Conservation (phyloP, 1,284 basidiomycete genomes). For the Ganoderma boninense region DNA sequence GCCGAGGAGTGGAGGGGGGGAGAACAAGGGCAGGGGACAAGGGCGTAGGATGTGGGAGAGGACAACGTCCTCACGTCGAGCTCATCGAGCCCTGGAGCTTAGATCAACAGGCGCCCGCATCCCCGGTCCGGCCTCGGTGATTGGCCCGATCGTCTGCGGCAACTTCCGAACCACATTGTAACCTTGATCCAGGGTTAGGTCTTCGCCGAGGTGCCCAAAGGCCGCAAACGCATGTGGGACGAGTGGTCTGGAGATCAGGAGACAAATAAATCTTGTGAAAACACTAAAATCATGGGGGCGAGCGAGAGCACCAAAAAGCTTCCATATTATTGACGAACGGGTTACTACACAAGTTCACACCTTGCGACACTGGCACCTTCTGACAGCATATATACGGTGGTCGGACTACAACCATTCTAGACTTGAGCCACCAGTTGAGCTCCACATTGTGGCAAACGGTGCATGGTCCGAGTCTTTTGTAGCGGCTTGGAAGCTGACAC, state of each 20-base stretch:
- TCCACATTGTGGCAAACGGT: too few species aligned
- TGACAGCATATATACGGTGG: background rate
- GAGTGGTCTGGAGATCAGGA: background rate
- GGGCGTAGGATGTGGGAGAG: constrained; percentile 31
- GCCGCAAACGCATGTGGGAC: background rate
- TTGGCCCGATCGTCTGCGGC: background rate
- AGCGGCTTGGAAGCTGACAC: too few species aligned
- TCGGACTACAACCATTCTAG: background rate
- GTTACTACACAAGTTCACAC: background rate
- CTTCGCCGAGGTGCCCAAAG: background rate
- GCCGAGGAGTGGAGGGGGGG: background rate
- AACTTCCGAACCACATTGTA: background rate
- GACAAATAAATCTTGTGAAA: background rate
- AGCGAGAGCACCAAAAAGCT: background rate
- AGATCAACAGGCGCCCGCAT: constrained; percentile 16
- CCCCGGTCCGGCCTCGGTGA: constrained; percentile 22
- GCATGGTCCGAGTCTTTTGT: too few species aligned
- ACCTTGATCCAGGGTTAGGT: background rate
- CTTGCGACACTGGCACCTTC: background rate
- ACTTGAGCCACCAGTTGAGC: too few species aligned
- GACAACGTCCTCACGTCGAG: constrained; percentile 27
- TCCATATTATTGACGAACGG: background rate
- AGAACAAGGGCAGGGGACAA: constrained; percentile 20
- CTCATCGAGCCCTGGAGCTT: constrained; percentile 13
- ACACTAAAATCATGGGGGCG: background rate